phyloP scores from a whole-genome alignment of 2,329 filamentous ascomycete genomes.

The Incumbomyces delicatus region DNA sequence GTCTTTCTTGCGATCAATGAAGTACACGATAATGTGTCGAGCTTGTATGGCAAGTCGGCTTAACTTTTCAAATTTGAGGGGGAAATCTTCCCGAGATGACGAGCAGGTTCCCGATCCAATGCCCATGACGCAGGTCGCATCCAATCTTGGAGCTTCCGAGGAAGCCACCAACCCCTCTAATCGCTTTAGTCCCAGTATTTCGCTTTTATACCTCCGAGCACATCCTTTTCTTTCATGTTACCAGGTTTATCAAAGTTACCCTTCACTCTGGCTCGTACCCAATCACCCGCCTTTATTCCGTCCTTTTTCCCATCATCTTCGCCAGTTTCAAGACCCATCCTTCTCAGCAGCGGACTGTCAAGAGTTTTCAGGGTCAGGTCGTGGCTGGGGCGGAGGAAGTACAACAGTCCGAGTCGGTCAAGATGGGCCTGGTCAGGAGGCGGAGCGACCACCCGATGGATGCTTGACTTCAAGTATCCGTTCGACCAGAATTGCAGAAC shows the following conservation, averaged over 20 bases:
- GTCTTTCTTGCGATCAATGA: no score
- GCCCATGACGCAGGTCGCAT: no score
- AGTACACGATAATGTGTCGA: no score
- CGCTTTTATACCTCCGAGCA: slow-evolving; percentile 16
- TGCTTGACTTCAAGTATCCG: slow-evolving; percentile 40
- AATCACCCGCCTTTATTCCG: slow-evolving; percentile 24
- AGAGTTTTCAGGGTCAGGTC: slow-evolving; percentile 24
- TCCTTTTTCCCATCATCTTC: background rate
- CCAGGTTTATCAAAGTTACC: slow-evolving; percentile 20
- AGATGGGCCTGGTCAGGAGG: slow-evolving; percentile 39
- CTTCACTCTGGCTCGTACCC: slow-evolving; percentile 27
- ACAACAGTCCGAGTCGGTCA: slow-evolving; percentile 35
- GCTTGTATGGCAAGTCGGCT: no score
- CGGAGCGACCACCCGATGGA: slow-evolving; percentile 42
- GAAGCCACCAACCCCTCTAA: no score
- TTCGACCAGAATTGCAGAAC: slow-evolving; percentile 39
- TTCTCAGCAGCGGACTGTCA: slow-evolving; percentile 14
- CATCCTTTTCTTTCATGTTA: slow-evolving; percentile 9
- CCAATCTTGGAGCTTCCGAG: no score
- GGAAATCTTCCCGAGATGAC: no score
- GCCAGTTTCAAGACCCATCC: slow-evolving; percentile 4
- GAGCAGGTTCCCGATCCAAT: no score
- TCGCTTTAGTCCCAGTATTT: slow-evolving; percentile 15
- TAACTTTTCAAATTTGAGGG: no score
- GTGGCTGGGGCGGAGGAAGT: slow-evolving; percentile 36